phyloP scores from a whole-genome alignment of 108 stramenopile genomes.

The Cyclotella cryptica region DNA sequence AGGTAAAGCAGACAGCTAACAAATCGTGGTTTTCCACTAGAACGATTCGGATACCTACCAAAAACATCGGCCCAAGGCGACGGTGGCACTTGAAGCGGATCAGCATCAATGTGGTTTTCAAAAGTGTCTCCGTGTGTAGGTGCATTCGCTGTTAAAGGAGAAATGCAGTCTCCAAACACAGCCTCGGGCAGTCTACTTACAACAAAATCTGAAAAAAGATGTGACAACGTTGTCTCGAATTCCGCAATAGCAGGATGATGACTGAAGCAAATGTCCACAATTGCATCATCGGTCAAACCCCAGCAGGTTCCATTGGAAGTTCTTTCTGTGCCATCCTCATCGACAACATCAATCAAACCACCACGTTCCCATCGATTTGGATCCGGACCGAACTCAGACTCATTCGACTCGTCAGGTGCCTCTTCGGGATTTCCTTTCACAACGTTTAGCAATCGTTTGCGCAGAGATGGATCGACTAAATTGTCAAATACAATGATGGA shows the following conservation, averaged over 20 bases:
- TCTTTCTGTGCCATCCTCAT: conserved; percentile 12
- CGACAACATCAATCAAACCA: conserved; percentile 57
- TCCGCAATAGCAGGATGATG: conserved; percentile 63
- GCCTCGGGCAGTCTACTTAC: conserved; percentile 67
- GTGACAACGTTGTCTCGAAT: conserved; percentile 57
- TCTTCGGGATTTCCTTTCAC: conserved; percentile 46
- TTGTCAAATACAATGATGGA: conserved; percentile 65
- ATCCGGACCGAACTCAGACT: conserved; percentile 58
- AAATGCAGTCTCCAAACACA: conserved; percentile 63
- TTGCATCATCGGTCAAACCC: conserved; percentile 67
- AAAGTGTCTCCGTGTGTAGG: conserved; percentile 64
- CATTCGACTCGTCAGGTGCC: conserved; percentile 44
- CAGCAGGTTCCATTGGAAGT: conserved; percentile 40
- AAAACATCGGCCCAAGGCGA: conserved; percentile 75
- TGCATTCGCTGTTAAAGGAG: conserved; percentile 79
- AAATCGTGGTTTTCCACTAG: conserved; percentile 70
- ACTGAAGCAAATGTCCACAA: conserved; percentile 65
- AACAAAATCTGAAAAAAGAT: conserved; percentile 64
- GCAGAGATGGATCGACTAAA: conserved; percentile 55
- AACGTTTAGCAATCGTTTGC: conserved; percentile 58
- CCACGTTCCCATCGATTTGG: conserved; percentile 70
- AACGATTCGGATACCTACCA: conserved; percentile 74
- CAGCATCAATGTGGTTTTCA: conserved; percentile 77
- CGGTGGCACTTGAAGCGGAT: conserved; percentile 68
- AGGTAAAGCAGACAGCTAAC: conserved; percentile 75